Conservation (phyloP, 2,329 filamentous ascomycete species). For the Calonectria honghensis region DNA sequence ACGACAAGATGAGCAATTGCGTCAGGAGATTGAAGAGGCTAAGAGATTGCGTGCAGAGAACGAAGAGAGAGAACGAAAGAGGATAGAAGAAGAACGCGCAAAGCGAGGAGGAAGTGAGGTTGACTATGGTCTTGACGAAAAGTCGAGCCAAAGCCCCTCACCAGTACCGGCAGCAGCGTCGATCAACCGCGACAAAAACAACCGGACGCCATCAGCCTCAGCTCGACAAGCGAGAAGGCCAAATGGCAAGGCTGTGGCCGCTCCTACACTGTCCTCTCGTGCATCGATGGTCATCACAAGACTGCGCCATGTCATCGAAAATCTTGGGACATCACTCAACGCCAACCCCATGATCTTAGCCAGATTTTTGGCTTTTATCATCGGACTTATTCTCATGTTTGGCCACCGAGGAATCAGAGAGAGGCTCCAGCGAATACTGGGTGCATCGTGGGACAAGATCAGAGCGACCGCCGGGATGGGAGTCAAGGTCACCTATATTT, state of each 20-base stretch:
- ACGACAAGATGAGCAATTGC: conserved; percentile 74
- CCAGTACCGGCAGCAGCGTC: conserved; percentile 49
- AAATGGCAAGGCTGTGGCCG: conserved; percentile 55
- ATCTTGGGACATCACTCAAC: conserved; percentile 69
- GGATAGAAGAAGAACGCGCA: conserved; percentile 72
- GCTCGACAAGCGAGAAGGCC: conserved; percentile 56
- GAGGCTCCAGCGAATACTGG: conserved; percentile 80
- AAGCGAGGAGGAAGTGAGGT: conserved; percentile 74
- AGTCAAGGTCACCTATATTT: conserved; percentile 98
- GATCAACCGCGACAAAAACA: conserved; percentile 56
- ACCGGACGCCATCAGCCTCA: conserved; percentile 59
- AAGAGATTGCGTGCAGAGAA: conserved; percentile 74
- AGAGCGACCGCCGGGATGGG: conserved; percentile 94
- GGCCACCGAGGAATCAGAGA: conserved; percentile 85
- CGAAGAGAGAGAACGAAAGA: conserved; percentile 72
- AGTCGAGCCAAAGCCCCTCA: conserved; percentile 60
- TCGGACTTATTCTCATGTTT: conserved; percentile 85
- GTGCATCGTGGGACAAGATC: conserved; percentile 86
- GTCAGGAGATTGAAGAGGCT: conserved; percentile 74
- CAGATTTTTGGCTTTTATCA: conserved; percentile 84
- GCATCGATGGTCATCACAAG: conserved; percentile 73
- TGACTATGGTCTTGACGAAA: conserved; percentile 81
- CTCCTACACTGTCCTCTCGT: conserved; percentile 65
- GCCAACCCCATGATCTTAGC: conserved; percentile 75
- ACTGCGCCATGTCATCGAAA: conserved; percentile 70